Evolutionary conservation across 108 stramenopile genomes (phyloP).

Genomic region (Phaeodactylum tricornutum): DNA sequence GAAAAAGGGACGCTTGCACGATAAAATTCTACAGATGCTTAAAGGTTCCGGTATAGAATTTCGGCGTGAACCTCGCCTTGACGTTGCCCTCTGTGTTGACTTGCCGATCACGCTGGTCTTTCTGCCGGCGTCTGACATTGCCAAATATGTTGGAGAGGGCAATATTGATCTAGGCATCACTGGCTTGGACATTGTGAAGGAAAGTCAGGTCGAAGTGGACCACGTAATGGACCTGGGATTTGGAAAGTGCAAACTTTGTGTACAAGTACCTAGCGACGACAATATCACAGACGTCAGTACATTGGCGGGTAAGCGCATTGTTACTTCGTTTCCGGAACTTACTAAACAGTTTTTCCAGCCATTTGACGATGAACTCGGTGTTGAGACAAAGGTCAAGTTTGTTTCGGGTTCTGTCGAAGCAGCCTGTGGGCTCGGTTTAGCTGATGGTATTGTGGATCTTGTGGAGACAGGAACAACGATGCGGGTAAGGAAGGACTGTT

Average conservation of each 20-base stretch:
- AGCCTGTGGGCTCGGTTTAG: conserved; percentile 91
- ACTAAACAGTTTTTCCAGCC: conserved; percentile 81
- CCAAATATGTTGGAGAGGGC: conserved; percentile 93
- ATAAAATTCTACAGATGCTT: conserved; percentile 84
- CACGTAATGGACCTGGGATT: conserved; percentile 88
- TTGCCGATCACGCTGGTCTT: conserved; percentile 91
- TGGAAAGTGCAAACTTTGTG: conserved; percentile 90
- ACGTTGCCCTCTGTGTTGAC: conserved; percentile 76
- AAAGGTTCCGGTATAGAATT: conserved; percentile 92
- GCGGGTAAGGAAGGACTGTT: conserved; percentile 45
- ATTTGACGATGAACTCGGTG: conserved; percentile 61
- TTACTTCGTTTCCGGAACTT: conserved; percentile 86
- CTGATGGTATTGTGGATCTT: conserved; percentile 96
- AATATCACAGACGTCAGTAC: conserved; percentile 53
- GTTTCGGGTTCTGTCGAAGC: conserved; percentile 96
- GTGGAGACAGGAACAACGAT: conserved; percentile 98
- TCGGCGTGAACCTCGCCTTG: conserved; percentile 73
- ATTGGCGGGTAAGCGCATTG: conserved; percentile 89
- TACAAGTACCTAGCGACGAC: conserved; percentile 82
- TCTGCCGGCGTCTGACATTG: conserved; percentile 92
- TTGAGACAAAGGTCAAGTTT: conserved; percentile 71
- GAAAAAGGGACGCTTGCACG: conserved; percentile 93
- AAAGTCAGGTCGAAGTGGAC: conserved; percentile 69
- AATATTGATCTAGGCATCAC: conserved; percentile 95
- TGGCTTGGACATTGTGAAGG: conserved; percentile 80